Conservation (phyloP, 192 early-diverging fungal genomes). For the Backusella tuberculispora region DNA sequence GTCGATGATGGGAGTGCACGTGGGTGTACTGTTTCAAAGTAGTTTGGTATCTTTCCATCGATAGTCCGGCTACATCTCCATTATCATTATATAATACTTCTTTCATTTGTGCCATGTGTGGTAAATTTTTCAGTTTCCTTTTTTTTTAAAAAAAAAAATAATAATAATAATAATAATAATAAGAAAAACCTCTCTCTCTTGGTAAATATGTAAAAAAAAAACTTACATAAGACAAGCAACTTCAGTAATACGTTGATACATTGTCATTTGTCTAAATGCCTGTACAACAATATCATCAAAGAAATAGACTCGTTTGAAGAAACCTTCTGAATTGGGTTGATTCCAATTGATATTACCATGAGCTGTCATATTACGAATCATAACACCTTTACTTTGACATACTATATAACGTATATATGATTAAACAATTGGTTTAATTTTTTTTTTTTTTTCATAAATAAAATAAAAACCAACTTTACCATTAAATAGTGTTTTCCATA, state of each 20-base stretch:
- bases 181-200: not conserved
- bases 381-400: conserved; percentile 25
- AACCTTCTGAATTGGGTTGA: conserved; percentile 53
- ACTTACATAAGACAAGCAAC: conserved; percentile 60
- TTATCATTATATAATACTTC: conserved; percentile 54
- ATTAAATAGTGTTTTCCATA: conserved; percentile 37
- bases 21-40: conserved; percentile 60
- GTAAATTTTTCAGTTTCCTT: conserved; percentile 48
- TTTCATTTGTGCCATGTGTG: conserved; percentile 59
- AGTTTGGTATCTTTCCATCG: conserved; percentile 61
- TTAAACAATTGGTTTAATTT: not conserved
- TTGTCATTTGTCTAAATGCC: conserved; percentile 62
- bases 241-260: conserved; percentile 60
- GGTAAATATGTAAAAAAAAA: too few relatives aligned
- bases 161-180: not conserved
- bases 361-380: conserved; percentile 21
- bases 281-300: conserved; percentile 59
- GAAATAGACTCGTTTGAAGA: conserved; percentile 62
- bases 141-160: not conserved
- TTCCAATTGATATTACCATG: conserved; percentile 36
- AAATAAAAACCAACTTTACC: conserved; percentile 20
- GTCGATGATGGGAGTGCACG: conserved; percentile 55
- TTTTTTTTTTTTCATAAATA: not conserved
- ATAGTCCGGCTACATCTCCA: conserved; percentile 59
- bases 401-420: conserved; percentile 4